A percentile compares a stretch with the other conserved stretches of the same genome.
Evolutionary conservation across 2,329 filamentous ascomycete species (phyloP).

Genomic region (Microthyrium microscopicum): DNA sequence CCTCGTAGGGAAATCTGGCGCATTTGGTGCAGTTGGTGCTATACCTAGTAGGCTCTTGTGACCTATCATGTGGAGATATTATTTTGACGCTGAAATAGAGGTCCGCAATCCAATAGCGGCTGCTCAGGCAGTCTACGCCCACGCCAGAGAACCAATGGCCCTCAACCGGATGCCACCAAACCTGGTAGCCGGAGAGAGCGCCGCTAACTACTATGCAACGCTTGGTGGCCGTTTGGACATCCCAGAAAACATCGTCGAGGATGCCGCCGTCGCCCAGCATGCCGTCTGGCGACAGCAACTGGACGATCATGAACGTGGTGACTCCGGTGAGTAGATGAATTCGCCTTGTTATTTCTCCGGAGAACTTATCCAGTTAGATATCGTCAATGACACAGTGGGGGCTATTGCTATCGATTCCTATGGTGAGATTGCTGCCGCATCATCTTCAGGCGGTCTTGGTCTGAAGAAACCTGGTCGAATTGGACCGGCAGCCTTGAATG

Average conservation of each 20-base stretch:
- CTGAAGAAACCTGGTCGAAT: constrained; percentile 93
- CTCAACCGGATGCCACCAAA: constrained; percentile 84
- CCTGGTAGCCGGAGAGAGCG: constrained; percentile 71
- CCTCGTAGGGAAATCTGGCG: constrained; percentile 75
- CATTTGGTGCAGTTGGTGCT: constrained; percentile 85
- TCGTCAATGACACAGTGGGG: constrained; percentile 85
- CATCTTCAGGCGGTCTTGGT: constrained; percentile 91
- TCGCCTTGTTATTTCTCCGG: too few species aligned
- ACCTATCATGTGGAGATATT: neutral
- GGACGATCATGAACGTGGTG: too few species aligned
- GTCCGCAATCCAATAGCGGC: constrained; percentile 85
- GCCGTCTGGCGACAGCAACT: neutral
- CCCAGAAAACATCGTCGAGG: neutral
- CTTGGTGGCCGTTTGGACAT: too few species aligned
- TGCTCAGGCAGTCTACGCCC: constrained; percentile 67
- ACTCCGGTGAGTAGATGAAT: too few species aligned
- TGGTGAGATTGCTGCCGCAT: constrained; percentile 82
- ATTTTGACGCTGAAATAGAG: constrained; percentile 36
- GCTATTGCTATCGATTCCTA: constrained; percentile 79
- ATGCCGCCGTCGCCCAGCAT: neutral
- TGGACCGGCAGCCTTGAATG: constrained; percentile 83
- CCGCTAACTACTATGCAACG: too few species aligned
- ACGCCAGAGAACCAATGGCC: constrained; percentile 59
- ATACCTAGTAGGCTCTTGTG: constrained; percentile 55
- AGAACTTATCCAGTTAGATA: too few species aligned